phyloP scores from a whole-genome alignment of 2,329 filamentous ascomycete species.

The Colletotrichum sansevieriae region DNA sequence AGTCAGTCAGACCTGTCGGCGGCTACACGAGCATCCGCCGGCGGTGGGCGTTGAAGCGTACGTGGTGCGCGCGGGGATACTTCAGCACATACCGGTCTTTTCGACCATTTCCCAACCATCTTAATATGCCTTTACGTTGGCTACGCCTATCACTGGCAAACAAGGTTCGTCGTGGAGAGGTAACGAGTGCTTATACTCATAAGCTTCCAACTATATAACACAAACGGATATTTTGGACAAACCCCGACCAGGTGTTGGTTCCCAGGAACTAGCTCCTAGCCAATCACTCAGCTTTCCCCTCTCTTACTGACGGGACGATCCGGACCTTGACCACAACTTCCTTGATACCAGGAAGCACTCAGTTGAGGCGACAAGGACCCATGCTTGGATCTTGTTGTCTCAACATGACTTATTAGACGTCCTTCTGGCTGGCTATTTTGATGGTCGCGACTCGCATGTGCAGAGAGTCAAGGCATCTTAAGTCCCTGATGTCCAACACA shows the following conservation, averaged over 20 bases:
- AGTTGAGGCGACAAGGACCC: not conserved
- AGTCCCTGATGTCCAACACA: not conserved
- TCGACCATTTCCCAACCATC: not conserved
- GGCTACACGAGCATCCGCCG: not conserved
- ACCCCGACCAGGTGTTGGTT: not conserved
- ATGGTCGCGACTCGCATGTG: not conserved
- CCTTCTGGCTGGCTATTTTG: not conserved
- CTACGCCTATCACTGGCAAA: not conserved
- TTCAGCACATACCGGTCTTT: not conserved
- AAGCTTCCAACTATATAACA: not conserved
- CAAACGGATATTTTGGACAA: not conserved
- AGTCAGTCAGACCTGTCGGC: constrained; percentile 10
- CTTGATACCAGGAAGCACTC: not conserved
- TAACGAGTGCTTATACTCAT: too few species aligned
- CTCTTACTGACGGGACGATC: constrained; percentile 3
- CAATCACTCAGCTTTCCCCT: constrained; percentile 2
- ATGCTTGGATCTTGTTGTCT: not conserved
- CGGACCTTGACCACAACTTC: not conserved
- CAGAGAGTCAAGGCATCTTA: not conserved
- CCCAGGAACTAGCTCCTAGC: not conserved
- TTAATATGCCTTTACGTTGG: not conserved
- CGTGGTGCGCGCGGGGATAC: not conserved
- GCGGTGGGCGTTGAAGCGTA: not conserved
- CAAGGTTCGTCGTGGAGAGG: not conserved
- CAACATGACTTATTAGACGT: not conserved